A percentile compares a stretch with the other conserved stretches of the same genome.
Conservation (phyloP, 2,329 filamentous ascomycete species). For the Herpomyces periplanetae region DNA sequence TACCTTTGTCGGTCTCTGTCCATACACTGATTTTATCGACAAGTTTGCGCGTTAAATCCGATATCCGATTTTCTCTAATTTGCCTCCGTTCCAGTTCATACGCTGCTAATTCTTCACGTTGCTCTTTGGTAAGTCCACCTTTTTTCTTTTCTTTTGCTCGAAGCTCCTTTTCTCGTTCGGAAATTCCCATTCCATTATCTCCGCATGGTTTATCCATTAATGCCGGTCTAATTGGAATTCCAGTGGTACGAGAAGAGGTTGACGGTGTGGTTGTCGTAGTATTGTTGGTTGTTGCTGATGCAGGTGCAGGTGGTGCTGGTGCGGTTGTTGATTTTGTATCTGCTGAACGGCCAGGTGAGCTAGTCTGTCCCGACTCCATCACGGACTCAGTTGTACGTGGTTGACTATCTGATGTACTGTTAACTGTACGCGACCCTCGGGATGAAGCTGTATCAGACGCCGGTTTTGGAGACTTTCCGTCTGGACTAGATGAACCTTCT, state of each 20-base stretch:
- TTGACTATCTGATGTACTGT: slow-evolving; percentile 2
- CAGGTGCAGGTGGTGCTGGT: slow-evolving; percentile 4
- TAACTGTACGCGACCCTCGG: neutral
- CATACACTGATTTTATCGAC: slow-evolving; percentile 63
- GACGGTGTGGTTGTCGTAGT: slow-evolving; percentile 6
- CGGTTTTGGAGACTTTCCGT: neutral
- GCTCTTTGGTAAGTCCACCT: slow-evolving; percentile 48
- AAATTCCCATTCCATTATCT: slow-evolving; percentile 26
- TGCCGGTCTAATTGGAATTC: slow-evolving; percentile 38
- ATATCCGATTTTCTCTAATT: slow-evolving; percentile 58
- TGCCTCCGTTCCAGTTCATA: slow-evolving; percentile 52
- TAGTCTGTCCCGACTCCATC: neutral
- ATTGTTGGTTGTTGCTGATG: slow-evolving; percentile 4
- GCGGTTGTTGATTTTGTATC: slow-evolving; percentile 10
- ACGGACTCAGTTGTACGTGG: neutral
- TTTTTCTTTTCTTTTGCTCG: slow-evolving; percentile 64
- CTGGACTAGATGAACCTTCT: slow-evolving; percentile 3
- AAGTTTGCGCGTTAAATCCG: slow-evolving; percentile 44
- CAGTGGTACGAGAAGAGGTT: slow-evolving; percentile 13
- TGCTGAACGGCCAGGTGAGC: slow-evolving; percentile 2
- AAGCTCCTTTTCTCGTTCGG: slow-evolving; percentile 31
- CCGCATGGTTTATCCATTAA: slow-evolving; percentile 47
- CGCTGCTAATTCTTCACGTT: slow-evolving; percentile 56
- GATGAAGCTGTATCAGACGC: neutral
- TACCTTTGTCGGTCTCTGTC: slow-evolving; percentile 78